Base-by-base conservation (phyloP, 192 early-diverging fungal genomes). In the Jimgerdemannia flammicorona region DNA sequence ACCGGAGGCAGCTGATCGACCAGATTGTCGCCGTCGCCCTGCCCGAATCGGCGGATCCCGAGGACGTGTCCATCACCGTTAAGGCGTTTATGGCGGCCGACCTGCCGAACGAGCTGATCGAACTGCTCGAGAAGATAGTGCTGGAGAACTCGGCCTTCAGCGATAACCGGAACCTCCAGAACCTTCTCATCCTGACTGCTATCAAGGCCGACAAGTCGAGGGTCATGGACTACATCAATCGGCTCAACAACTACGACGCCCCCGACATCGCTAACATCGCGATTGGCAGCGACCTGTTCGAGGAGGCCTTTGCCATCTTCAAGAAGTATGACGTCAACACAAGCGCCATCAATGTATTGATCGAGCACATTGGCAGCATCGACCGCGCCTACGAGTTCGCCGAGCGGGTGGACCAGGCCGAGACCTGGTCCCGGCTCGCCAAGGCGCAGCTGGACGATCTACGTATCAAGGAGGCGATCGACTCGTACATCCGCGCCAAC, bases 1-100 rank as follows among this genome's bases (percentile, higher is more conserved):
- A 94, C 84, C 91, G 95, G 43, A 90, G 96, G 70, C 88, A 93
- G 76, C 81, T 99, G 65, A 91, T 99, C 84, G 98, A 99, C 79
- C 98, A 99, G 85, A 83, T 95, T 10, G 95, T 97, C 17, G 93
- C 90, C 3, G 93, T 94, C 44, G 96, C 95, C 42, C 86, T 99
- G 42, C 94, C 97, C 41, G 98, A 99, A 79, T 95, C 95, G 44
- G 90, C 90, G 64, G 98, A 98, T 74, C 98, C 98, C 39, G 98
- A 99, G 81, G 95, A 99, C 81, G 98, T 99, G 1, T 98, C 98
- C 17, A 87, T 95, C 69, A 93, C 97, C 19, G 98, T 99, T 71
- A 98, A 98, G 87, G 97, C 98, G 0, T 99, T 99, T 74, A 98
- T 99, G 96, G 92, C 91, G 19, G 97, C 98, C 44, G 94, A 94